Evolutionary conservation across 2,329 filamentous ascomycete species (phyloP).

Genomic region (Ceratocystis smalleyi): DNA sequence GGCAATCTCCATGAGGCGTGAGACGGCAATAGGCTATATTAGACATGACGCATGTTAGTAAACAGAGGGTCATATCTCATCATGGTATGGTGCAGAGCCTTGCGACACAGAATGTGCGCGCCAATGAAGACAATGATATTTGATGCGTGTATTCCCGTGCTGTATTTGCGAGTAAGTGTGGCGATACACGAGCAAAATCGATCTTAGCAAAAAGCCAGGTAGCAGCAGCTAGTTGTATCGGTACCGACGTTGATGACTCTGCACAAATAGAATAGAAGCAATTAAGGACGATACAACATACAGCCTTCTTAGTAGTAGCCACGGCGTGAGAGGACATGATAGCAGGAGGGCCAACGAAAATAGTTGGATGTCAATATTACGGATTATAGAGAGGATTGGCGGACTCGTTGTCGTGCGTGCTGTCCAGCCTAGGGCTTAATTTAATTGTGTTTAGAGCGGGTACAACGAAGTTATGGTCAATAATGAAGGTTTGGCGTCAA

Average conservation of each 20-base stretch:
- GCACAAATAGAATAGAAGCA: background rate
- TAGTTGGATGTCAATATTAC: background rate
- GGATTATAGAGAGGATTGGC: background rate
- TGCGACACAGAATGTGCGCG: background rate
- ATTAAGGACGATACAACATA: background rate
- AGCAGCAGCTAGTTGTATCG: background rate
- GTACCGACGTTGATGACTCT: background rate
- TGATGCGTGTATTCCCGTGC: background rate
- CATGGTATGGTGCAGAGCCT: background rate
- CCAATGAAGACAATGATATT: background rate
- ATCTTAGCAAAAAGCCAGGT: background rate
- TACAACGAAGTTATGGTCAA: background rate
- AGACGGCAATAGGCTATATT: constrained; percentile 58
- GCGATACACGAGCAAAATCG: background rate
- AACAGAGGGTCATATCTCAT: background rate
- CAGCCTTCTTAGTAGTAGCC: background rate
- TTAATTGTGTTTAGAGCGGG: background rate
- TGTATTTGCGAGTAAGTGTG: background rate
- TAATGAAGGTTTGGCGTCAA: background rate
- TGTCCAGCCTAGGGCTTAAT: background rate
- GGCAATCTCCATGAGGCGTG: constrained; percentile 70
- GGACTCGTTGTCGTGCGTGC: background rate
- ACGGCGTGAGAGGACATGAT: constrained; percentile 3
- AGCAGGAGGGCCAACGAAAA: background rate
- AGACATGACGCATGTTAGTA: constrained; percentile 7